Conservation (phyloP, 108 stramenopile genomes). For the Cyclotella sp. region DNA sequence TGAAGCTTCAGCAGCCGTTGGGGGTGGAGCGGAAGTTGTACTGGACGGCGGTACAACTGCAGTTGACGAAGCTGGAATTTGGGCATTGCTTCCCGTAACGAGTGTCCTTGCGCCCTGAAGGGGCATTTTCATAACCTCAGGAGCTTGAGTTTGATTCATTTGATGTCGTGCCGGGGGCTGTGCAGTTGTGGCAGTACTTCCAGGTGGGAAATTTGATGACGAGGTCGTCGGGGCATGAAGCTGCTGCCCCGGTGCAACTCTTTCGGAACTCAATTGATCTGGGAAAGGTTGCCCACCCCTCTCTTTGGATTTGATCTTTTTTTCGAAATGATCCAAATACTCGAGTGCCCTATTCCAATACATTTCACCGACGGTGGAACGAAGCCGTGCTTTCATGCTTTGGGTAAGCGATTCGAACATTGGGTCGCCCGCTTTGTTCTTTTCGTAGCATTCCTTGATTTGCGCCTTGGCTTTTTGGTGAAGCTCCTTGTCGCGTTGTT, state of each 20-base stretch:
- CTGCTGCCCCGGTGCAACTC: neutral
- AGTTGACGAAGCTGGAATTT: conserved; percentile 7
- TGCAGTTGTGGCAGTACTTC: neutral
- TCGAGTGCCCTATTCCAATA: conserved; percentile 79
- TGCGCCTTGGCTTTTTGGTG: conserved; percentile 72
- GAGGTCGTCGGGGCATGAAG: neutral
- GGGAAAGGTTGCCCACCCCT: neutral
- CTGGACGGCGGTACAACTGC: conserved; percentile 15
- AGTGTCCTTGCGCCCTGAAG: neutral
- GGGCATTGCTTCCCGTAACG: neutral
- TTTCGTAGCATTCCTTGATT: conserved; percentile 85
- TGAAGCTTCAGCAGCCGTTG: neutral
- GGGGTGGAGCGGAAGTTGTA: conserved; percentile 6
- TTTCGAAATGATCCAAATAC: conserved; percentile 71
- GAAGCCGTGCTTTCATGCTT: conserved; percentile 64
- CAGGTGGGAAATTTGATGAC: neutral
- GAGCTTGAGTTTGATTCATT: conserved; percentile 13
- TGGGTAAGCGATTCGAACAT: conserved; percentile 68
- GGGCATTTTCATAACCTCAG: conserved; percentile 38
- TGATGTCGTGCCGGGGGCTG: neutral
- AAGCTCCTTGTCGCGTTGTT: conserved; percentile 71
- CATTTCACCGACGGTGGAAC: conserved; percentile 63
- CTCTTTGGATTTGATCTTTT: conserved; percentile 34
- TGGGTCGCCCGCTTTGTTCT: conserved; percentile 73
- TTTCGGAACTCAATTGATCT: too few species aligned